Evolutionary conservation across 495 filamentous ascomycete genomes (phyloP), one percentile per base, ranked within the genome.

Genomic region (Penicillium goetzii): DNA sequence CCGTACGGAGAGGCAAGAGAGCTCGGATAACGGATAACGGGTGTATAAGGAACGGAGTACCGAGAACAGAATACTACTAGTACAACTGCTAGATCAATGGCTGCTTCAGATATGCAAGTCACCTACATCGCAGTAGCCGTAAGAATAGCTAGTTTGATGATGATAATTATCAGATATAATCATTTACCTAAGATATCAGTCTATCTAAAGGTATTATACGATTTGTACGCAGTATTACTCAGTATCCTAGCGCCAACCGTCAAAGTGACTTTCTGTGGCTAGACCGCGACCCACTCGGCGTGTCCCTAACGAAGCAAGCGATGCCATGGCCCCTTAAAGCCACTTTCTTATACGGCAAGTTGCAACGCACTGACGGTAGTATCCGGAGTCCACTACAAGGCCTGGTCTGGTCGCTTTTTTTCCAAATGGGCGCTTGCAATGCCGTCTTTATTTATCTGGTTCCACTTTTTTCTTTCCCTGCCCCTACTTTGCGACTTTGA

Each of bases 401-500:
- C 28, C 34, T 57, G 68, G 68, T 66, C 66, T 50, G 34, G 59
- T 43, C 33, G 47, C 3, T n/a, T 30, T 41, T 57, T 56, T 61
- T 14, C 58, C 59, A 63, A 63, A 59, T 58, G 56, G 56, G 65
- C 68, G 62, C 65, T 71, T 66, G 65, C 36, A 50, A 59, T 55
- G 40, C 49, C 51, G 38, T 62, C 66, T 64, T 66, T 66, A 68
- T 68, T 66, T 71, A 71, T 65, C 60, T 58, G 63, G 59, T 52
- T 60, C 62, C 62, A 63, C 60, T 65, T 63, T 69, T 64, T 59
- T 66, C 51, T 54, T 57, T 61, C 59, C 59, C 4, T 40, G 56
- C 61, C 56, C 57, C 62, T 56, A 64, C 41, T 11, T 50, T 12
- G 6, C 28, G 23, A 52, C 28, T 53, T 53, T 32, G 25, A n/a